phyloP scores from a whole-genome alignment of 2,329 filamentous ascomycete genomes.

The Teratosphaeria gauchensis region DNA sequence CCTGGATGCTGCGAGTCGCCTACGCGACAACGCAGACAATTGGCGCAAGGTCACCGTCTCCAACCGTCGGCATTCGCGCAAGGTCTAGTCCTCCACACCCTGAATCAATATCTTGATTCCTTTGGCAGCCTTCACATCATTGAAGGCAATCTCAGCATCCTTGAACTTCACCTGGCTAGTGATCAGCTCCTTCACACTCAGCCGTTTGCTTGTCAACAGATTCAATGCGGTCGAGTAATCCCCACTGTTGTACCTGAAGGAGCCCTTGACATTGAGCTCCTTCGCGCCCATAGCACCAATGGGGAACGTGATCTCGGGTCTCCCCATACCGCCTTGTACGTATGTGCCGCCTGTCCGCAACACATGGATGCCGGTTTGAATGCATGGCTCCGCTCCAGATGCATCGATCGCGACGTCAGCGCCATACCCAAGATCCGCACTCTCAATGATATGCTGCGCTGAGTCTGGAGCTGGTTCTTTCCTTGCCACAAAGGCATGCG shows the following conservation, averaged over 20 bases:
- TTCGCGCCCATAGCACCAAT: conserved; percentile 85
- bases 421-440: conserved; percentile 49
- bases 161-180: conserved; percentile 67
- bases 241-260: conserved; percentile 79
- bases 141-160: conserved; percentile 77
- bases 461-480: conserved; percentile 58
- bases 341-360: conserved; percentile 41
- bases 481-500: conserved; percentile 58
- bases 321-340: conserved; percentile 84
- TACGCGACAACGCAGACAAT: too few species aligned
- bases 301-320: conserved; percentile 76
- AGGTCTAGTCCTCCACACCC: conserved; percentile 12
- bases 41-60: too few species aligned
- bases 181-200: conserved; percentile 70
- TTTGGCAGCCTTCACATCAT: conserved; percentile 75
- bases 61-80: not conserved
- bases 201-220: conserved; percentile 60
- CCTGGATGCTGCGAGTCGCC: too few species aligned
- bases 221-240: conserved; percentile 80
- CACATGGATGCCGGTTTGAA: conserved; percentile 40
- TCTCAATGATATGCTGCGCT: conserved; percentile 55
- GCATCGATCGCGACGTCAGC: conserved; percentile 42
- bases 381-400: conserved; percentile 38
- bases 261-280: conserved; percentile 77
- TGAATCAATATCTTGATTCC: conserved; percentile 55